Conservation (phyloP, 2,329 filamentous ascomycete genomes). For the Fusarium piperis region DNA sequence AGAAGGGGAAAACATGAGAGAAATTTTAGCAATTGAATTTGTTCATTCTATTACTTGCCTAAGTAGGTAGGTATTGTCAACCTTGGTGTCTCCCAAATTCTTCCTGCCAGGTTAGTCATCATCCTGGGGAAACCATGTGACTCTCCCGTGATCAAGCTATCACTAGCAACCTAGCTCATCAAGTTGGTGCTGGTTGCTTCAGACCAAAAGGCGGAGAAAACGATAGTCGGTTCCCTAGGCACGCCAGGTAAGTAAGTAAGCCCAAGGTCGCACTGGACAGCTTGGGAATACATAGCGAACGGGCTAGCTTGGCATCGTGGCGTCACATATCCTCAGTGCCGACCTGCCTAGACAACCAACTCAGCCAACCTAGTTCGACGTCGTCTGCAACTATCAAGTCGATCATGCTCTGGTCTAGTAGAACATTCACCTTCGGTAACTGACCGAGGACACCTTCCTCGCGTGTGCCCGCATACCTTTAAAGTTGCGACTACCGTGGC, state of each 20-base stretch:
- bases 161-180: neutral
- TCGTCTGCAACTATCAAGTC: neutral
- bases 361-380: neutral
- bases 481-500: neutral
- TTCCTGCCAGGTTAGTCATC: neutral
- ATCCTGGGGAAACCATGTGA: neutral
- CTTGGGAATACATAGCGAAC: neutral
- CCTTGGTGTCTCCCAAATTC: neutral
- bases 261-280: neutral
- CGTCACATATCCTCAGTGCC: neutral
- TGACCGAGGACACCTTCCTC: conserved; percentile 4
- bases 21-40: neutral
- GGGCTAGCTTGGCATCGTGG: conserved; percentile 1
- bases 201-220: neutral
- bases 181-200: neutral
- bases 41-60: neutral
- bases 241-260: neutral
- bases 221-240: neutral
- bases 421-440: neutral
- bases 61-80: neutral
- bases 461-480: neutral
- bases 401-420: neutral
- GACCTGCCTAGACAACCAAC: neutral
- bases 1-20: neutral
- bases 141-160: neutral